phyloP scores from a whole-genome alignment of 345 rosid species.

The Excoecaria cochinchinensis region DNA sequence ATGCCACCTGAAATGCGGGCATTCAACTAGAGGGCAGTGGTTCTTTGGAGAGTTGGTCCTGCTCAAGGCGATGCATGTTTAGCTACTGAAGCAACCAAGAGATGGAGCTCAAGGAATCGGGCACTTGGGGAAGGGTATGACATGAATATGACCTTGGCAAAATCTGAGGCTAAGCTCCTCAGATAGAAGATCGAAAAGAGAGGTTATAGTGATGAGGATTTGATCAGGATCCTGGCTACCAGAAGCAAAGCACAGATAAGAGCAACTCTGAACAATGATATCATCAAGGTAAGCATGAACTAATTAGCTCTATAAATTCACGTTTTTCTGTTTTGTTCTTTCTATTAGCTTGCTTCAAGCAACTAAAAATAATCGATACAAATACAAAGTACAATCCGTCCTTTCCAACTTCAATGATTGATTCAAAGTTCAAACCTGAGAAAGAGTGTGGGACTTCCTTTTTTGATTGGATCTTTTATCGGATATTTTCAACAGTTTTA shows the following conservation, averaged over 20 bases:
- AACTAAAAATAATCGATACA: too few relatives aligned
- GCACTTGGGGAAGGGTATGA: constrained; percentile 75
- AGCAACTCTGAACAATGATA: constrained; percentile 66
- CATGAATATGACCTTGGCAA: constrained; percentile 68
- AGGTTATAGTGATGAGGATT: constrained; percentile 55
- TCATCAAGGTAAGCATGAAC: constrained; percentile 48
- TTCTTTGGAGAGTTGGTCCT: constrained; percentile 62
- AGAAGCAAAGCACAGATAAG: constrained; percentile 77
- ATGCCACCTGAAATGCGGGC: too few relatives aligned
- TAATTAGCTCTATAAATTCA: background rate
- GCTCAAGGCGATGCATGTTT: constrained; percentile 65
- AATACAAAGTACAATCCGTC: too few relatives aligned
- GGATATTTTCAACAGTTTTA: too few relatives aligned
- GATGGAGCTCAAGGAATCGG: constrained; percentile 75
- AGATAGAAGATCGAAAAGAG: constrained; percentile 64
- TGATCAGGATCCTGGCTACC: constrained; percentile 63
- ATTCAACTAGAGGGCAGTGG: constrained; percentile 42
- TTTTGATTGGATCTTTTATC: too few relatives aligned
- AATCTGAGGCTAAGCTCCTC: constrained; percentile 64
- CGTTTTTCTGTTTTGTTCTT: background rate
- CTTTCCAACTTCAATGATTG: too few relatives aligned
- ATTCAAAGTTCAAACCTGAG: too few relatives aligned
- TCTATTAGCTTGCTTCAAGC: too few relatives aligned
- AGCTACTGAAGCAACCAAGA: constrained; percentile 70
- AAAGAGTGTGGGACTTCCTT: too few relatives aligned